Evolutionary conservation across 2,329 filamentous ascomycete species (phyloP).

Genomic region (Ophiostoma australiae): DNA sequence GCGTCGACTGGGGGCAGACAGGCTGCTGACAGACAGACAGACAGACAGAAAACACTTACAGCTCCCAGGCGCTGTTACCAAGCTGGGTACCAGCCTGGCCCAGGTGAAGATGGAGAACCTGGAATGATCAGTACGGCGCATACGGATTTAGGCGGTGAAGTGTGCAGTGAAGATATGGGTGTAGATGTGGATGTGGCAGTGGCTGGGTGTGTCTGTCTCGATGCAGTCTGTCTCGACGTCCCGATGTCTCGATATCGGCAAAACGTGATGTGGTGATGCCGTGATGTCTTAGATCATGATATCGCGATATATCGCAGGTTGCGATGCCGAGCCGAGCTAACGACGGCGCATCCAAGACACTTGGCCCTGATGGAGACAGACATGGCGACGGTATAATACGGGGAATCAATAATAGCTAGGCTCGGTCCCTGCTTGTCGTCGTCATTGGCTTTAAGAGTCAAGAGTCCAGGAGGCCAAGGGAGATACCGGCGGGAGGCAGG

Average conservation of each 20-base stretch:
- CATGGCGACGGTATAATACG: neutral
- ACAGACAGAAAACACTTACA: conserved; percentile 46
- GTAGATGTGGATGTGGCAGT: neutral
- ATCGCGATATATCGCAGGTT: neutral
- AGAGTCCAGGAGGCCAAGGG: neutral
- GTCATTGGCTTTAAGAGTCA: neutral
- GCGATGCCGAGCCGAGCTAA: neutral
- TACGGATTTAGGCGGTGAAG: neutral
- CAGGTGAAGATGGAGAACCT: conserved; percentile 61
- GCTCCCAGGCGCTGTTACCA: conserved; percentile 70
- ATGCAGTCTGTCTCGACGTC: neutral
- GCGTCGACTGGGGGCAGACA: conserved; percentile 27
- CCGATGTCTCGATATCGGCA: neutral
- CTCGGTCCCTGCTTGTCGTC: conserved; percentile 12
- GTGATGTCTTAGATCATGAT: neutral
- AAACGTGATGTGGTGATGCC: too few species aligned
- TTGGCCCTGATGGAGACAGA: neutral
- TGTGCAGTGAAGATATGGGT: neutral
- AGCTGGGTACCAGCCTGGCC: conserved; percentile 69
- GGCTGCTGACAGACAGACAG: too few species aligned
- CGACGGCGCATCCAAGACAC: neutral
- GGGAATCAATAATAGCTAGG: neutral
- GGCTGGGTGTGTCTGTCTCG: neutral
- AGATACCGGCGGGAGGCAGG: neutral
- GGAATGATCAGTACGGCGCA: neutral